Evolutionary conservation across 306 rosid species (phyloP), one percentile per base, ranked within the genome.

Genomic region (Trichosanthes truncata): DNA sequence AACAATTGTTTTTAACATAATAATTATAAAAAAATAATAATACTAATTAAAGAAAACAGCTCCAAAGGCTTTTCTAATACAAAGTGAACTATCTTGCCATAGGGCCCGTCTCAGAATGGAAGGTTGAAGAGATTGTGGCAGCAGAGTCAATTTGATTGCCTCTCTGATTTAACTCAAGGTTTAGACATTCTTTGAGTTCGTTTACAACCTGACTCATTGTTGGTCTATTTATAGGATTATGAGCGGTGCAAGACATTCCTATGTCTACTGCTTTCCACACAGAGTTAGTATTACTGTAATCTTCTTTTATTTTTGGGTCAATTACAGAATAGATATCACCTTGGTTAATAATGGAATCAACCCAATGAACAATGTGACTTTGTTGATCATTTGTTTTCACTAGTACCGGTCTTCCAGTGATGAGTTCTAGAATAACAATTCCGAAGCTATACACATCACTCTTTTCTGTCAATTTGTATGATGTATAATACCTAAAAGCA

Each of bases 361-460:
- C 73, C 73, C 73, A 65, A 0, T 65, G 45, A 35, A 65, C 35
- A 33, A 65, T 65, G 46, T 65, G 73, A 65, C 48, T 65, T 65
- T 17, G 35, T 48, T n/a, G n/a, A n/a, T 65, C 73, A 18, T 13
- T 8, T 14, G 0, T 33, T 31, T 40, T 77, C 23, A 38, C 38
- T 3, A 77, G 14, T 7, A 77, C 80, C 0, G 80, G 56, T 46
- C 71, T 40, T 9, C 72, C 80, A 0, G 57, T 59, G 4, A 65
- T 36, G 46, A 65, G 73, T 35, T 65, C 73, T 35, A 65, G 13
- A 65, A 65, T 14, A 4, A 77, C 69, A 20, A 77, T 38, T 38
- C 80, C 80, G 4, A 77, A 77, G 45, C 72, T 57, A 26, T 77
- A 77, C 5, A 77, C 35, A 2, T 77, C 80, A 9, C 80, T 77